phyloP scores from a whole-genome alignment of 2,329 filamentous ascomycete genomes.

The Colletotrichum sansevieriae region DNA sequence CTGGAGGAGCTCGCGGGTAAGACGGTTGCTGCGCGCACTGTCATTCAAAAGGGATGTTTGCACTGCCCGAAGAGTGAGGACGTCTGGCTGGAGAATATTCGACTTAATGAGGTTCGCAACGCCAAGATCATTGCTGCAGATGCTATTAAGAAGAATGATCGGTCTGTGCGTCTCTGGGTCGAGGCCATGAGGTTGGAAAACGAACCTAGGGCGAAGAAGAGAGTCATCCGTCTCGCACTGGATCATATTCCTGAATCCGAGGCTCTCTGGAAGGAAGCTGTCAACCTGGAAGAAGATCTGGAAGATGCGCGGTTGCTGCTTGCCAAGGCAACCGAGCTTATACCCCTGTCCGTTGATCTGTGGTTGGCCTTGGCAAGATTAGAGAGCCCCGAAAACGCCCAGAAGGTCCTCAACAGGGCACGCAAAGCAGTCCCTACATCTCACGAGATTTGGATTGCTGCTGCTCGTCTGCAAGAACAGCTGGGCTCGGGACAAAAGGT shows the following conservation, averaged over 20 bases:
- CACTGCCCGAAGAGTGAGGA: conserved; percentile 95
- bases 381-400: conserved; percentile 90
- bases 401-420: conserved; percentile 94
- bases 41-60: conserved; percentile 89
- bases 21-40: conserved; percentile 86
- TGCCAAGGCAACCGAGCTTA: conserved; percentile 95
- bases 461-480: conserved; percentile 90
- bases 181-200: conserved; percentile 95
- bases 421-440: conserved; percentile 94
- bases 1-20: conserved; percentile 94
- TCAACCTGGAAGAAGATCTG: conserved; percentile 93
- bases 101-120: conserved; percentile 91
- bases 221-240: conserved; percentile 90
- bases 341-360: conserved; percentile 91
- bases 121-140: conserved; percentile 95
- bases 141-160: conserved; percentile 91
- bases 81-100: conserved; percentile 95
- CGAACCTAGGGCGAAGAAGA: conserved; percentile 86
- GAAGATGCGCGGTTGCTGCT: conserved; percentile 89
- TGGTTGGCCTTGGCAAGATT: conserved; percentile 95
- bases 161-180: conserved; percentile 91
- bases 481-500: conserved; percentile 81
- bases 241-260: conserved; percentile 96
- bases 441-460: conserved; percentile 96
- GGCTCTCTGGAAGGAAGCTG: conserved; percentile 96